phyloP scores from a whole-genome alignment of 1,139 yeast species.

The Candida tropicalis region DNA sequence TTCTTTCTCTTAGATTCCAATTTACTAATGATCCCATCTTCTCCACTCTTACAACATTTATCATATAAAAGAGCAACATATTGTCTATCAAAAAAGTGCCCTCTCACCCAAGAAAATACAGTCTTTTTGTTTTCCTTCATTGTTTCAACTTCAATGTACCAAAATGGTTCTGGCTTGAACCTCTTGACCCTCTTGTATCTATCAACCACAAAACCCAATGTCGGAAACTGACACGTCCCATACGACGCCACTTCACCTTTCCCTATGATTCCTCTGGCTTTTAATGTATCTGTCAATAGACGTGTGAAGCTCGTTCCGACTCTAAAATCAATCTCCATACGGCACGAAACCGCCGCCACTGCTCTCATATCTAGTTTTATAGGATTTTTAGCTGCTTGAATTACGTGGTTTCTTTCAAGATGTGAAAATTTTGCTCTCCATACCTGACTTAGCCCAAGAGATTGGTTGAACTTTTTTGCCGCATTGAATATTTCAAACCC shows the following conservation, averaged over 20 bases:
- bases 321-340: constrained; percentile 86
- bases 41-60: constrained; percentile 48
- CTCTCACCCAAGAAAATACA: constrained; percentile 66
- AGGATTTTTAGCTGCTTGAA: constrained; percentile 75
- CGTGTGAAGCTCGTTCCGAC: constrained; percentile 92
- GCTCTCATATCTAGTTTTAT: constrained; percentile 62
- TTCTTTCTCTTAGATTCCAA: constrained; percentile 66
- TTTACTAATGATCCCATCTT: constrained; percentile 53
- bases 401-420: constrained; percentile 72
- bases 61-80: constrained; percentile 66
- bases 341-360: constrained; percentile 81
- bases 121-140: constrained; percentile 42
- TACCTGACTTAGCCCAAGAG: constrained; percentile 48
- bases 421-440: constrained; percentile 87
- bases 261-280: constrained; percentile 26
- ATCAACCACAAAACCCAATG: constrained; percentile 96
- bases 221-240: constrained; percentile 97
- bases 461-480: constrained; percentile 59
- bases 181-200: constrained; percentile 73
- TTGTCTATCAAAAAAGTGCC: constrained; percentile 71
- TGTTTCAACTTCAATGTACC: constrained; percentile 65
- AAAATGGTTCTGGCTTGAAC: constrained; percentile 77
- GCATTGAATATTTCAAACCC: constrained; percentile 82
- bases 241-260: constrained; percentile 56
- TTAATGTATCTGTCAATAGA: constrained; percentile 58